Percentiles rank a stretch among this genome's conserved stretches.
Evolutionary conservation across 805 yeast genomes (phyloP).

Genomic region (Pichia insulana): DNA sequence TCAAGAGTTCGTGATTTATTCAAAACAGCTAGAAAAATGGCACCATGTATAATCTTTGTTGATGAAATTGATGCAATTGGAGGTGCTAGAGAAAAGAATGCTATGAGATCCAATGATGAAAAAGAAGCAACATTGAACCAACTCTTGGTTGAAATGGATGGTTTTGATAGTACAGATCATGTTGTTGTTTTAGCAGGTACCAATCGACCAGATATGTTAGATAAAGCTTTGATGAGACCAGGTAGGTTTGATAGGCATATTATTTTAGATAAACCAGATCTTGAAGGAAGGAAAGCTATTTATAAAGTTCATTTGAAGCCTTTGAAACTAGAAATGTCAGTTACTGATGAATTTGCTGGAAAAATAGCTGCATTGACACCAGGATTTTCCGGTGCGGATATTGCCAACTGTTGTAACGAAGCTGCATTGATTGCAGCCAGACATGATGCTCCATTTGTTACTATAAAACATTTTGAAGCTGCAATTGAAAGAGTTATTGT

Average conservation of each 20-base stretch:
- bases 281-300: slow-evolving; percentile 90
- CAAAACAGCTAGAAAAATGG: slow-evolving; percentile 83
- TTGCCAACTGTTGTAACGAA: slow-evolving; percentile 94
- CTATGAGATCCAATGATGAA: slow-evolving; percentile 91
- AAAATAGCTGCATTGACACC: slow-evolving; percentile 93
- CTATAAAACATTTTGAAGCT: slow-evolving; percentile 76
- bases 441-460: slow-evolving; percentile 59
- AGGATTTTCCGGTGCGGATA: slow-evolving; percentile 97
- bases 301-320: slow-evolving; percentile 78
- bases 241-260: slow-evolving; percentile 97
- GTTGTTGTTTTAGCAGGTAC: slow-evolving; percentile 98
- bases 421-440: slow-evolving; percentile 97
- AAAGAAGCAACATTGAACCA: slow-evolving; percentile 95
- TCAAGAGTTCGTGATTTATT: slow-evolving; percentile 94
- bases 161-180: slow-evolving; percentile 83
- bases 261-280: slow-evolving; percentile 84
- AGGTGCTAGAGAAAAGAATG: slow-evolving; percentile 55
- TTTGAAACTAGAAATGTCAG: slow-evolving; percentile 46
- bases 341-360: slow-evolving; percentile 59
- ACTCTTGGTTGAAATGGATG: slow-evolving; percentile 97
- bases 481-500: slow-evolving; percentile 97
- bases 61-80: slow-evolving; percentile 99
- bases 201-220: slow-evolving; percentile 88
- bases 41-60: slow-evolving; percentile 93
- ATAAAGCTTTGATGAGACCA: slow-evolving; percentile 88